phyloP scores from a whole-genome alignment of 768 basidiomycete genomes.

The Clathrus columnatus region DNA sequence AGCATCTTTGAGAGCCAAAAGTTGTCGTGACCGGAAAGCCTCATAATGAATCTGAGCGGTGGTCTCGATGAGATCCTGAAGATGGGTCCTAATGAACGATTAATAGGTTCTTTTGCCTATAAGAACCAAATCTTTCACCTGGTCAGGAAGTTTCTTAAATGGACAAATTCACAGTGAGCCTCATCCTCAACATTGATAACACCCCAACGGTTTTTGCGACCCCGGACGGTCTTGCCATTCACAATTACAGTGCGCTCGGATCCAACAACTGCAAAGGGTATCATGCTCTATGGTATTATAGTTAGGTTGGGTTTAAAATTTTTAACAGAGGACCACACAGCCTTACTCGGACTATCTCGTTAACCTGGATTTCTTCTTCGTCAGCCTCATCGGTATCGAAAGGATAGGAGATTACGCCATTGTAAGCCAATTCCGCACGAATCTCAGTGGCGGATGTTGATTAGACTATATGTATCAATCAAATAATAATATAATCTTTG shows the following conservation, averaged over 20 bases:
- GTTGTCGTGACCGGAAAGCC: slow-evolving; percentile 97
- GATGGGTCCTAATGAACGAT: slow-evolving; percentile 61
- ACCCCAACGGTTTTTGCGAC: slow-evolving; percentile 96
- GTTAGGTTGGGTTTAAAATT: not conserved
- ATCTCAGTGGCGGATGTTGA: slow-evolving; percentile 42
- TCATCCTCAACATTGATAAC: slow-evolving; percentile 97
- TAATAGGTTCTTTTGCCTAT: not conserved
- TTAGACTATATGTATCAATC: not conserved
- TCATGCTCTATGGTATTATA: slow-evolving; percentile 55
- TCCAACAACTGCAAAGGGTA: slow-evolving; percentile 95
- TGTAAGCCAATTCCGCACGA: slow-evolving; percentile 80
- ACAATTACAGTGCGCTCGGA: slow-evolving; percentile 93
- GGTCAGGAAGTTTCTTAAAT: slow-evolving; percentile 93
- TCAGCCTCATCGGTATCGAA: slow-evolving; percentile 96
- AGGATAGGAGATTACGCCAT: slow-evolving; percentile 92
- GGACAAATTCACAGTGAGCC: slow-evolving; percentile 94
- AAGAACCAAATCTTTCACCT: slow-evolving; percentile 37
- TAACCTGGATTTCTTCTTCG: slow-evolving; percentile 84
- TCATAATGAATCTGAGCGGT: slow-evolving; percentile 99
- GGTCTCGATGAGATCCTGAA: slow-evolving; percentile 98
- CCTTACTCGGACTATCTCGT: slow-evolving; percentile 80
- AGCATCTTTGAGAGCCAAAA: slow-evolving; percentile 88
- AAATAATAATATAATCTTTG: not conserved
- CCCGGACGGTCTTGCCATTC: slow-evolving; percentile 90
- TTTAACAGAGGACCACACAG: not conserved